These are phyloP conservation scores for Trichoderma koningii DNA, from an alignment of 2,329 filamentous ascomycete species.

Conservation along the genomic window DNA sequence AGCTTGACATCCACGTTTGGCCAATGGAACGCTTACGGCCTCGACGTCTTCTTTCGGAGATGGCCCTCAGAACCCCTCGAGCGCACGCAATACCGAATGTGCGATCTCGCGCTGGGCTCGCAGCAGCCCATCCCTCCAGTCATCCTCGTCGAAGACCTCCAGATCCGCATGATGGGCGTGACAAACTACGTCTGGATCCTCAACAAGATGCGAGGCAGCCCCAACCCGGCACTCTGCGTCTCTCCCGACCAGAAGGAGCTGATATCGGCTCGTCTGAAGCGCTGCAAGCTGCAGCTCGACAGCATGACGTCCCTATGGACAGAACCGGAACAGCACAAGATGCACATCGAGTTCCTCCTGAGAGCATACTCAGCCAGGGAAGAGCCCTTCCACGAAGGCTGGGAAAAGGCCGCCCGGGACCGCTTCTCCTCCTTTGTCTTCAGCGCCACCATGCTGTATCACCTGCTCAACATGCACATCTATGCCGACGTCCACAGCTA, in stretches of 20 bases:
- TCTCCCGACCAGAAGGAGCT: conserved; percentile 16
- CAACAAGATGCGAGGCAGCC: conserved; percentile 34
- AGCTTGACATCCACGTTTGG: conserved; percentile 40
- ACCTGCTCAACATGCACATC: conserved; percentile 43
- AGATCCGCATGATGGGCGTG: conserved; percentile 38
- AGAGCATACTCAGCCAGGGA: conserved; percentile 38
- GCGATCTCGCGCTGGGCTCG: conserved; percentile 36
- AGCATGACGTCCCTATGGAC: conserved; percentile 27
- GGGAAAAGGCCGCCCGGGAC: conserved; percentile 32
- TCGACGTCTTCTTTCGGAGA: conserved; percentile 43
- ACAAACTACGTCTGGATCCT: conserved; percentile 39
- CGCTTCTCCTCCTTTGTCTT: conserved; percentile 39
- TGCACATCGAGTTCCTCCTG: conserved; percentile 31
- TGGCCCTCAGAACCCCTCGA: conserved; percentile 38
- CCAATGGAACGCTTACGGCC: conserved; percentile 43
- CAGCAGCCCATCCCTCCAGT: conserved; percentile 35
- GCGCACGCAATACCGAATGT: conserved; percentile 37
- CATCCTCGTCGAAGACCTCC: conserved; percentile 41
- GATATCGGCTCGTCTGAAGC: conserved; percentile 24
- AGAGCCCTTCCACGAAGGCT: conserved; percentile 33
- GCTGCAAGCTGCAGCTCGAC: conserved; percentile 32
- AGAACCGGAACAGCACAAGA: conserved; percentile 28
- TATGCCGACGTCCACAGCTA: conserved; percentile 41
- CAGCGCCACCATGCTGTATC: conserved; percentile 41
- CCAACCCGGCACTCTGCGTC: conserved; percentile 26